Conservation (phyloP, 805 yeast genomes). For the Wickerhamomyces alni region DNA sequence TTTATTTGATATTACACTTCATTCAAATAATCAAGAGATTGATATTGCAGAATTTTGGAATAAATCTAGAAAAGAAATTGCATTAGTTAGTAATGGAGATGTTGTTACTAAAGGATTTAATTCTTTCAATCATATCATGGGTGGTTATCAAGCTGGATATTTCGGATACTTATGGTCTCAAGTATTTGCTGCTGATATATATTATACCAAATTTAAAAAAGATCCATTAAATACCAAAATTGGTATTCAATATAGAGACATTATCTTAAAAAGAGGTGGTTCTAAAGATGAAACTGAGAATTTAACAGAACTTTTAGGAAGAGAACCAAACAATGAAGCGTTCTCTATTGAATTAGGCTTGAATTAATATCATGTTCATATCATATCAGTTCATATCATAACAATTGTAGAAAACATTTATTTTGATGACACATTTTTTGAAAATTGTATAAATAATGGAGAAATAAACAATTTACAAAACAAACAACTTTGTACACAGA, state of each 20-base stretch:
- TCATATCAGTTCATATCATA: no score
- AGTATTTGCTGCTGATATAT: constrained; percentile 82
- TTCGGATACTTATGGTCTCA: constrained; percentile 85
- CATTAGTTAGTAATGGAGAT: constrained; percentile 52
- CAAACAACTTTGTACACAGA: no score
- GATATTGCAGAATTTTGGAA: constrained; percentile 62
- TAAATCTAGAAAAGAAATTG: constrained; percentile 53
- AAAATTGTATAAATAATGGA: no score
- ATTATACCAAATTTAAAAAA: constrained; percentile 57
- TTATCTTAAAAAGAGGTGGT: constrained; percentile 67
- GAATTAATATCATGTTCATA: no score
- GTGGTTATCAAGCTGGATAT: constrained; percentile 82
- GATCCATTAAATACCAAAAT: constrained; percentile 58
- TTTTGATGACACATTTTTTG: no score
- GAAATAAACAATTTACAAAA: no score
- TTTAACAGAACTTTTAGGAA: constrained; percentile 61
- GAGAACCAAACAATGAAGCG: constrained; percentile 69
- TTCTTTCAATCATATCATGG: constrained; percentile 71
- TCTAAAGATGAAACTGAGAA: constrained; percentile 62
- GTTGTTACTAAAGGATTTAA: constrained; percentile 59
- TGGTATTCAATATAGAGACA: constrained; percentile 67
- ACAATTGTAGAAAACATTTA: no score
- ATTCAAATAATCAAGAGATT: constrained; percentile 38
- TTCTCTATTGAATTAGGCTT: constrained; percentile 65
- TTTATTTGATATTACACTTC: constrained; percentile 68